phyloP scores from a whole-genome alignment of 169 alveolate species.

The Fabrea salina region DNA sequence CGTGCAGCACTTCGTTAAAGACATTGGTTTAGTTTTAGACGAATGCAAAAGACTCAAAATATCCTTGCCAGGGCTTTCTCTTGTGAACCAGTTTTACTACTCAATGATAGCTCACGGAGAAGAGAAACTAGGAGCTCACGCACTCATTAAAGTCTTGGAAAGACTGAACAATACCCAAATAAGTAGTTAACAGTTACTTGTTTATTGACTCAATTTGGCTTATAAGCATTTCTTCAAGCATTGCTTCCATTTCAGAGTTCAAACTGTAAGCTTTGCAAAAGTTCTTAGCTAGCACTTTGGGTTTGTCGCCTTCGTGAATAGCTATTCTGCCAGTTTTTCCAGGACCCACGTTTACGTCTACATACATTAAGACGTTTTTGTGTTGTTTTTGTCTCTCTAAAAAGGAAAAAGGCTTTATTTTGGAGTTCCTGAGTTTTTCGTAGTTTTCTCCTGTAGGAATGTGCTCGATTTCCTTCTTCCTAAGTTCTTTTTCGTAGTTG shows the following conservation, averaged over 20 bases:
- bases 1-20: conserved; percentile 82
- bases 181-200: too few relatives aligned
- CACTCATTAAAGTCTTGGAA: conserved; percentile 64
- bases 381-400: conserved; percentile 32
- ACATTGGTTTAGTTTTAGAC: conserved; percentile 72
- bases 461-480: conserved; percentile 30
- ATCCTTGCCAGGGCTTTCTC: conserved; percentile 74
- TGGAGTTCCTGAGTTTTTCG: conserved; percentile 37
- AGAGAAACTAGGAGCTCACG: conserved; percentile 64
- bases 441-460: conserved; percentile 41
- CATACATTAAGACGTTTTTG: conserved; percentile 20
- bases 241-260: conserved; percentile 1
- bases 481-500: not conserved
- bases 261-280: conserved; percentile 36
- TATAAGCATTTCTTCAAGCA: conserved; percentile 1
- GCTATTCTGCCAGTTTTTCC: conserved; percentile 47
- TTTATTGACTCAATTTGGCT: too few relatives aligned
- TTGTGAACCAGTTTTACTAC: conserved; percentile 59
- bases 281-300: conserved; percentile 27
- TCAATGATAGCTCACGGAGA: conserved; percentile 69
- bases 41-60: conserved; percentile 77
- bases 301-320: conserved; percentile 41
- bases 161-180: conserved; percentile 49
- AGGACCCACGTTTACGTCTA: conserved; percentile 43
- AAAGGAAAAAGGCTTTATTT: conserved; percentile 29